Evolutionary conservation across 169 alveolate genomes (phyloP), one percentile per base, ranked within the genome.

Genomic region (Cyclospora cayetanensis): DNA sequence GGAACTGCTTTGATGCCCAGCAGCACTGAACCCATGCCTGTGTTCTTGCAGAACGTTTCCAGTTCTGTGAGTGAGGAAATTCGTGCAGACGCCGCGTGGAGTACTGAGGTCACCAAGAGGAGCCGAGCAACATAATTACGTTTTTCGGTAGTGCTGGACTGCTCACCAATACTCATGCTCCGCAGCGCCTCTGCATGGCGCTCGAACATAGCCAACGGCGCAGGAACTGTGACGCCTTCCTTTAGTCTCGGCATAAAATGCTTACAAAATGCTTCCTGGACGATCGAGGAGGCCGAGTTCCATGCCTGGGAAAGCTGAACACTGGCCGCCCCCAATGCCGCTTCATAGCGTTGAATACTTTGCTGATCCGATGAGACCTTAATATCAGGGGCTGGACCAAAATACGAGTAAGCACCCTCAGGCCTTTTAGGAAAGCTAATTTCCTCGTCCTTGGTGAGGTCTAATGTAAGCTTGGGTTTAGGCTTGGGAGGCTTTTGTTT

Each of bases 181-280:
- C 80, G 22, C 25, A 68, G 50, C 7, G 80, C 80, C 80, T 68
- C 80, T 31, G 80, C 42, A 31, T 68, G 80, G 29, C 80, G 39
- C n/a, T 68, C 52, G 43, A 68, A 68, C 18, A 68, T 1, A 34
- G 80, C 80, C 39, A 68, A 22, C 1, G 80, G 80, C 0, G 80
- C 80, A 35, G 80, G 80, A 18, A 35, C 15, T 2, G 31, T 2
- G 15, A 15, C 18, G 31, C 39, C 50, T 1, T 25, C 46, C 15
- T 35, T 50, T 11, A 68, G 52, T 15, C n/a, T 31, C 15, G 80
- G 80, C 50, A 68, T 31, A 25, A 29, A 35, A 27, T 68, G 80
- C 80, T 0, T 29, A 4, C 27, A 27, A 31, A 68, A 68, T 0
- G 80, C 80, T 15, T 0, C 15, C 41, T 25, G 39, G 18, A 50